Evolutionary conservation across 495 filamentous ascomycete genomes (phyloP).

Genomic region (Trichoderma virens): DNA sequence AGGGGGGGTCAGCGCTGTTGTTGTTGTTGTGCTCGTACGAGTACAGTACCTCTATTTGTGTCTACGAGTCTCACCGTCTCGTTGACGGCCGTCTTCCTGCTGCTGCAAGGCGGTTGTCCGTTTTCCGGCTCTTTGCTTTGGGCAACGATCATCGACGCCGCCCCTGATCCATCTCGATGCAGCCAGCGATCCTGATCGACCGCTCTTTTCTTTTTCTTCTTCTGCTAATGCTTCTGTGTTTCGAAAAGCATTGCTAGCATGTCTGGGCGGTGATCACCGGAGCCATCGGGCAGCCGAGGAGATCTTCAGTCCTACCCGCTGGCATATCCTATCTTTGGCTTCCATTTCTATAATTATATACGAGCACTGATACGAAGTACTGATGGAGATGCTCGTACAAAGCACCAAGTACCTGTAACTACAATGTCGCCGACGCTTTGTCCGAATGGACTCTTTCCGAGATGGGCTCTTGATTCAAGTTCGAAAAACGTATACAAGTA

Average conservation of each 20-base stretch:
- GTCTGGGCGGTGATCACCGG: background rate
- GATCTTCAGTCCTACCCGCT: too few species aligned
- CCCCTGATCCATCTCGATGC: conserved; percentile 5
- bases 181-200: background rate
- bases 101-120: background rate
- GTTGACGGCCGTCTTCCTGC: background rate
- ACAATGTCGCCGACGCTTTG: background rate
- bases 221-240: background rate
- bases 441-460: background rate
- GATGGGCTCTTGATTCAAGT: background rate
- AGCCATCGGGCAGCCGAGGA: background rate
- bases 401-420: background rate
- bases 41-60: background rate
- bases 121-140: background rate
- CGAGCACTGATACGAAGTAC: background rate
- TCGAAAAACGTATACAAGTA: background rate
- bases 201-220: background rate
- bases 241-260: background rate
- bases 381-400: background rate
- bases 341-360: background rate
- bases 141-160: background rate
- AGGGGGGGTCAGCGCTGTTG: background rate
- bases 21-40: background rate
- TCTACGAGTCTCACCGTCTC: conserved; percentile 3
- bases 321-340: background rate